phyloP scores from a whole-genome alignment of 148 eudicot species.

The Silene latifolia region DNA sequence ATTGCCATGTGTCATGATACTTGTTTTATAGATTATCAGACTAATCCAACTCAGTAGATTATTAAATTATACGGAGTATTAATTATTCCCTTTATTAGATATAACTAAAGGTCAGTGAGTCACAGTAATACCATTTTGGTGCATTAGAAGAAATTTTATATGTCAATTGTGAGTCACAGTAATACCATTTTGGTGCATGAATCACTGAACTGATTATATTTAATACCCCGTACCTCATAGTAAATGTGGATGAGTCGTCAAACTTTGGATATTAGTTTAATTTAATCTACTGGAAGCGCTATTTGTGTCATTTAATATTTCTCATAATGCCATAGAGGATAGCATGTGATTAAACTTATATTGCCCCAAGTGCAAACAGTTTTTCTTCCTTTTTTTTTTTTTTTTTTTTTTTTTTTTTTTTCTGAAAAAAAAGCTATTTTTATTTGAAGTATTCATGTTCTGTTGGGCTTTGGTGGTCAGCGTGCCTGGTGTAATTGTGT shows the following conservation, averaged over 20 bases:
- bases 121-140: no score
- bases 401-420: no score
- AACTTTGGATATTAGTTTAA: neutral
- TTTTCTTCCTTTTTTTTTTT: no score
- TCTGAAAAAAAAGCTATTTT: no score
- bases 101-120: neutral
- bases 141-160: neutral
- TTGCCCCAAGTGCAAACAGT: no score
- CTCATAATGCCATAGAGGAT: no score
- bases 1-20: neutral
- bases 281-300: no score
- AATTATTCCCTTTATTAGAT: neutral
- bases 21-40: neutral
- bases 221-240: neutral
- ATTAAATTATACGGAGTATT: neutral
- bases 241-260: neutral
- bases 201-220: neutral
- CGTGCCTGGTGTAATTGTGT: neutral
- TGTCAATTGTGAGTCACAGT: no score
- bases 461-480: neutral
- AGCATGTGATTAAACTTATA: no score
- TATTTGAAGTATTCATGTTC: no score
- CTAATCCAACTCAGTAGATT: neutral
- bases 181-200: neutral
- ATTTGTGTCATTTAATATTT: no score